A percentile compares a stretch with the other conserved stretches of the same genome.
Evolutionary conservation across 139 green algal species (phyloP).

Genomic region (Nannochloris sp.): DNA sequence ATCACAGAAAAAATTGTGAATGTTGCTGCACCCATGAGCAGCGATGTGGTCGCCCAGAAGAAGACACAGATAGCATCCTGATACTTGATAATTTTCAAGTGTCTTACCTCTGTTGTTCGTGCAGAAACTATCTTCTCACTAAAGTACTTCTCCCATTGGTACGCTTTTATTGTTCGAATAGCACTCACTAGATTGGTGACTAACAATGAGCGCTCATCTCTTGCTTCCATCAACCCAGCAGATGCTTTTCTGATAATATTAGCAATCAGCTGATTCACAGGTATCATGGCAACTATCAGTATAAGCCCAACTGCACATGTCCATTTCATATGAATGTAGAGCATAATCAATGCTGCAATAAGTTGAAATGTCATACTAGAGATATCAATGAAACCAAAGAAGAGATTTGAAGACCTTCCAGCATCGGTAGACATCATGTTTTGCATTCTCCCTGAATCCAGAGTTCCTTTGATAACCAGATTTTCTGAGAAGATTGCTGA

Average conservation of each 20-base stretch:
- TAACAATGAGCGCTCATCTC: slow-evolving; percentile 45
- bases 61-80: slow-evolving; percentile 87
- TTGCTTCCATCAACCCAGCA: slow-evolving; percentile 61
- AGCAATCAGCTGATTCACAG: slow-evolving; percentile 69
- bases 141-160: slow-evolving; percentile 47
- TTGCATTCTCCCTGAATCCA: no score
- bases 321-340: slow-evolving; percentile 76
- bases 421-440: slow-evolving; percentile 61
- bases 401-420: slow-evolving; percentile 60
- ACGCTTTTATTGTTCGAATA: slow-evolving; percentile 49
- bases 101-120: slow-evolving; percentile 38
- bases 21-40: slow-evolving; percentile 61
- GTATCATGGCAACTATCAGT: slow-evolving; percentile 67
- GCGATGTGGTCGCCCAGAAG: slow-evolving; percentile 71
- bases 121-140: slow-evolving; percentile 13
- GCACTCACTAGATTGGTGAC: slow-evolving; percentile 47
- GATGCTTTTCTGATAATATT: slow-evolving; percentile 47
- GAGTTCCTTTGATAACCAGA: no score
- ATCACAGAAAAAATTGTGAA: slow-evolving; percentile 44
- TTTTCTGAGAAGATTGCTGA: no score
- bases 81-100: slow-evolving; percentile 71
- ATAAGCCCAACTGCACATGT: slow-evolving; percentile 71
- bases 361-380: slow-evolving; percentile 79
- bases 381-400: slow-evolving; percentile 67
- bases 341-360: slow-evolving; percentile 59